phyloP scores from a whole-genome alignment of 2,329 filamentous ascomycete genomes.

The Epichloe hybrida region DNA sequence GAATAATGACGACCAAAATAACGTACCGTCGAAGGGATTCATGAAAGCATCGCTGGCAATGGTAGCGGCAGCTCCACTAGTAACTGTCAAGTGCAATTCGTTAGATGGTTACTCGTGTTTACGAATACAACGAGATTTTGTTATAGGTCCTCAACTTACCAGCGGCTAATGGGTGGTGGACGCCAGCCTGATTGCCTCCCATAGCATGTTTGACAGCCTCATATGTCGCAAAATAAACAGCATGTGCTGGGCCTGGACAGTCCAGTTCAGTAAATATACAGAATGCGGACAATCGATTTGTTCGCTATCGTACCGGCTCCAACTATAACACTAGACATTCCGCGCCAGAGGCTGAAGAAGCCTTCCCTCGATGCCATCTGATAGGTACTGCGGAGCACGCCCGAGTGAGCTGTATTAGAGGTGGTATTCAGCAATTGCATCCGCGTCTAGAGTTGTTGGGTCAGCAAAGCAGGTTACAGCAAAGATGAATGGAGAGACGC shows the following conservation, averaged over 20 bases:
- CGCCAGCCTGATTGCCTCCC: constrained; percentile 76
- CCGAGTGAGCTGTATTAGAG: constrained; percentile 68
- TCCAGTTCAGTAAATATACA: background rate
- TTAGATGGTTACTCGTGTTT: background rate
- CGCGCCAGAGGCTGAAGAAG: constrained; percentile 83
- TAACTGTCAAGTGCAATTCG: constrained; percentile 38
- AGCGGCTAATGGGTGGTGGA: constrained; percentile 85
- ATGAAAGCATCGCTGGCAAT: constrained; percentile 97
- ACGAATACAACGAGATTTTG: background rate
- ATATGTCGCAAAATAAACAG: constrained; percentile 96
- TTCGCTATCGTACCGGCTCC: constrained; percentile 60
- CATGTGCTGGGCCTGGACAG: constrained; percentile 75
- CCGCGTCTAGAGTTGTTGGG: constrained; percentile 54
- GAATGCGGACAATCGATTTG: background rate
- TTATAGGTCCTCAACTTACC: constrained; percentile 38
- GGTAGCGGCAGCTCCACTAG: constrained; percentile 86
- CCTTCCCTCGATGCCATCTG: constrained; percentile 87
- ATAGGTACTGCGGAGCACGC: constrained; percentile 82
- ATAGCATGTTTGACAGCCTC: constrained; percentile 94
- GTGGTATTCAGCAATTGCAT: constrained; percentile 93
- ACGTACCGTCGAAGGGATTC: constrained; percentile 94
- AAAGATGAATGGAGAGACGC: background rate
- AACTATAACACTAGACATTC: constrained; percentile 89
- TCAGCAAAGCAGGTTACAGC: constrained; percentile 7
- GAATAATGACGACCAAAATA: background rate